Evolutionary conservation across 73 alveolate species (phyloP).

Genomic region (Effrenium voratum): DNA sequence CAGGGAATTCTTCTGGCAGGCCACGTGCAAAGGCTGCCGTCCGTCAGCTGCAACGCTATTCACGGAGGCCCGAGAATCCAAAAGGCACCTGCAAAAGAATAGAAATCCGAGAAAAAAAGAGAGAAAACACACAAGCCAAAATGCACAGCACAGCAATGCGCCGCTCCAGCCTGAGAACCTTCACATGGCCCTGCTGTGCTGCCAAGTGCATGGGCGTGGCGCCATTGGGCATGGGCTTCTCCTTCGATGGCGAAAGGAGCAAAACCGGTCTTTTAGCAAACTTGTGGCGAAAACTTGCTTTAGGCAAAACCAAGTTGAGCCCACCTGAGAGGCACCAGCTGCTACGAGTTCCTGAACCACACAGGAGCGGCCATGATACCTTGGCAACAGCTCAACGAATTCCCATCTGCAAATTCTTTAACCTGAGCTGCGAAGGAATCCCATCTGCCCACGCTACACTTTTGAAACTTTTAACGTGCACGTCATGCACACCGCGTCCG

Average conservation of each 20-base stretch:
- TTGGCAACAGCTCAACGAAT: too few species aligned
- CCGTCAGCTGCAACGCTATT: conserved; percentile 68
- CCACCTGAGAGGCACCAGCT: conserved; percentile 79
- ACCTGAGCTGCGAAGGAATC: too few species aligned
- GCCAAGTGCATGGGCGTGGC: conserved; percentile 85
- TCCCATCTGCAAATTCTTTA: too few species aligned
- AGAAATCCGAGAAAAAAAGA: neutral
- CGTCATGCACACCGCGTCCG: too few species aligned
- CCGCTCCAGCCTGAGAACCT: conserved; percentile 35
- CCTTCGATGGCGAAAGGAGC: neutral
- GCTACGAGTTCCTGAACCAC: conserved; percentile 72
- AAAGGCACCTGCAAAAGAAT: conserved; percentile 15
- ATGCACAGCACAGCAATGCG: neutral
- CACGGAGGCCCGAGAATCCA: conserved; percentile 43
- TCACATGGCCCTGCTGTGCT: conserved; percentile 63
- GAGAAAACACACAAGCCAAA: neutral
- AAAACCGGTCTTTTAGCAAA: neutral
- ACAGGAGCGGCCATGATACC: conserved; percentile 65
- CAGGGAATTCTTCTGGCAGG: conserved; percentile 71
- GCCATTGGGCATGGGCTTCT: conserved; percentile 64
- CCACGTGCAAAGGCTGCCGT: conserved; percentile 63
- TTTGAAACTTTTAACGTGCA: too few species aligned
- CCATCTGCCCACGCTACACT: too few species aligned
- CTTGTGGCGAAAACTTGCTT: neutral
- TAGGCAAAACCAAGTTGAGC: neutral